phyloP scores from a whole-genome alignment of 2,329 filamentous ascomycete genomes.

The Tetracladium maxilliforme region DNA sequence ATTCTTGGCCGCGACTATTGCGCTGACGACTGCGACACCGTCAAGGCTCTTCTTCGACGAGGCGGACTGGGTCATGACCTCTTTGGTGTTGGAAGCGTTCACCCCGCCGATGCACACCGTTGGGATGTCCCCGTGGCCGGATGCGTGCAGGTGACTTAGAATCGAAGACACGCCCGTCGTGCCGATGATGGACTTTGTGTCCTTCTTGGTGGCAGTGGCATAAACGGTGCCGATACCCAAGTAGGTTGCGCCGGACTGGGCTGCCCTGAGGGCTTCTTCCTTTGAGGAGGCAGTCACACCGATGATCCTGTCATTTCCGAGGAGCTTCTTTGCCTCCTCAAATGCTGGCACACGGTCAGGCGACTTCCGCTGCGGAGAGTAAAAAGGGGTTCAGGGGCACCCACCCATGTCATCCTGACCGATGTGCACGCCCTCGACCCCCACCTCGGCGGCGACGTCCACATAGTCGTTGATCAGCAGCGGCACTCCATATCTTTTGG shows the following conservation, averaged over 20 bases:
- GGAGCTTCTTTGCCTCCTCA: constrained; percentile 50
- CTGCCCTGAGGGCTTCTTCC: constrained; percentile 59
- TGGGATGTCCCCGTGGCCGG: constrained; percentile 23
- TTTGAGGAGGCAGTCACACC: constrained; percentile 71
- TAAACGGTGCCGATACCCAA: constrained; percentile 84
- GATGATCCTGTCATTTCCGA: constrained; percentile 69
- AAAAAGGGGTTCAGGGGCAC: constrained; percentile 10
- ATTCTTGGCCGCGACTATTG: constrained; percentile 61
- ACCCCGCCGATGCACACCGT: constrained; percentile 85
- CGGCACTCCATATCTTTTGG: constrained; percentile 53
- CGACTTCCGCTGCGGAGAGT: neutral
- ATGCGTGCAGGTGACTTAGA: constrained; percentile 19
- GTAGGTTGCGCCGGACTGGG: constrained; percentile 70
- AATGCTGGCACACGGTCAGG: constrained; percentile 6
- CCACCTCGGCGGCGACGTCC: constrained; percentile 73
- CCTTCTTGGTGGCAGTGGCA: constrained; percentile 67
- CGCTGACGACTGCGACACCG: constrained; percentile 80
- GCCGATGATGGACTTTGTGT: constrained; percentile 72
- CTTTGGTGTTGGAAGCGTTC: constrained; percentile 59
- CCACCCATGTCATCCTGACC: constrained; percentile 85
- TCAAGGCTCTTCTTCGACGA: constrained; percentile 45
- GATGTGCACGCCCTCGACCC: constrained; percentile 84
- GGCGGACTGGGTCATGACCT: constrained; percentile 56
- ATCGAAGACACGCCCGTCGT: constrained; percentile 56
- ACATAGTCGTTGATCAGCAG: constrained; percentile 88